These are phyloP conservation scores for Crucibulum laeve DNA, from an alignment of 768 basidiomycete genomes.

Conservation along the genomic window DNA sequence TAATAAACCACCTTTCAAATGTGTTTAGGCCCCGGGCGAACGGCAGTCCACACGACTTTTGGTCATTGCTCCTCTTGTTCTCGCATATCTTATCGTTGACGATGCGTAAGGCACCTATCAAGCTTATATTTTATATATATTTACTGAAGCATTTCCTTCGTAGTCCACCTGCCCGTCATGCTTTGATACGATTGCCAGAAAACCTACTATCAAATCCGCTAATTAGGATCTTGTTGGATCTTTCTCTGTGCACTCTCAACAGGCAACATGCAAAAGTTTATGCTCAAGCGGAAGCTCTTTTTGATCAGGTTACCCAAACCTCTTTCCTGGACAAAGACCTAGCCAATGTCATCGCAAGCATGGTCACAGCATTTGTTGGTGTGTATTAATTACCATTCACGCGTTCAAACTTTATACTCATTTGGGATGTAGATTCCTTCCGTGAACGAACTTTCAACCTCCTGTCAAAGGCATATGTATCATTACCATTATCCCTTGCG, in stretches of 20 bases:
- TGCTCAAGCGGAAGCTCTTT: slow-evolving; percentile 36
- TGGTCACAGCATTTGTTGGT: slow-evolving; percentile 54
- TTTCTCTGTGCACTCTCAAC: slow-evolving; percentile 48
- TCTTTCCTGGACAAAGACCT: slow-evolving; percentile 45
- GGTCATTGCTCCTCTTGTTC: slow-evolving; percentile 53
- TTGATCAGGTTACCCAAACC: slow-evolving; percentile 33
- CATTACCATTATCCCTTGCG: slow-evolving; percentile 50
- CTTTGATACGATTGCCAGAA: slow-evolving; percentile 51
- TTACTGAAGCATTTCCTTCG: background rate
- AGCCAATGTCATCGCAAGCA: slow-evolving; percentile 33
- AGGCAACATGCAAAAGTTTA: slow-evolving; percentile 57
- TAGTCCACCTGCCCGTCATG: slow-evolving; percentile 60
- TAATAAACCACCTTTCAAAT: slow-evolving; percentile 1
- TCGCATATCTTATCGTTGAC: slow-evolving; percentile 62
- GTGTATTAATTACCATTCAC: slow-evolving; percentile 18
- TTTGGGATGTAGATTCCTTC: slow-evolving; percentile 43
- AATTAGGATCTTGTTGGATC: slow-evolving; percentile 36
- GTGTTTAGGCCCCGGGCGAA: slow-evolving; percentile 29
- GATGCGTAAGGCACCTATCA: slow-evolving; percentile 44
- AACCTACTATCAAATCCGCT: slow-evolving; percentile 38
- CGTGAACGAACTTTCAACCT: slow-evolving; percentile 51
- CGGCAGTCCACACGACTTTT: slow-evolving; percentile 42
- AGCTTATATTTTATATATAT: background rate
- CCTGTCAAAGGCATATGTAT: slow-evolving; percentile 61
- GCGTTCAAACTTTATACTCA: background rate